A percentile compares a stretch with the other conserved stretches of the same genome.
These are phyloP conservation scores for Halocafeteria seosinensis DNA, from an alignment of 108 stramenopile species.

Conservation along the genomic window DNA sequence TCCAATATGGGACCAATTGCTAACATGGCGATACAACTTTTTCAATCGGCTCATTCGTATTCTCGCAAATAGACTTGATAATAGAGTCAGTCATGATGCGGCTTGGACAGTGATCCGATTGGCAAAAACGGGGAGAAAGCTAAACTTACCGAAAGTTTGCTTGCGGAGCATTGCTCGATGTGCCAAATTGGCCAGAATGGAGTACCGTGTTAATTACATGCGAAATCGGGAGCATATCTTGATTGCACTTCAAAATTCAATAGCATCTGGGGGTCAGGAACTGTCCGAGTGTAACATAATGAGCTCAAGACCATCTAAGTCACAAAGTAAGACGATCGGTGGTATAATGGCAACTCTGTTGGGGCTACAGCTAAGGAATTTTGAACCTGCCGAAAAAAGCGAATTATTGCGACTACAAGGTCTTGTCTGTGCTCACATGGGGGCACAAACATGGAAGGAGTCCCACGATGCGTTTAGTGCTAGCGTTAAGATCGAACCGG, in stretches of 20 bases:
- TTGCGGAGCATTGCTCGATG: conserved; percentile 13
- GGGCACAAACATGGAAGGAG: background rate
- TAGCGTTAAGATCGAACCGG: conserved; percentile 20
- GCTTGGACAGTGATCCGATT: conserved; percentile 33
- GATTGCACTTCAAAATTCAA: conserved; percentile 11
- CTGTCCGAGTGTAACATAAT: too few species aligned
- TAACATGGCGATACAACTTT: conserved; percentile 22
- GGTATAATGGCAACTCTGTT: too few species aligned
- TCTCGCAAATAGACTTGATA: background rate
- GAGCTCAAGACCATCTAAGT: too few species aligned
- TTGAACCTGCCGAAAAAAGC: conserved; percentile 22
- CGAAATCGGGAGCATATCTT: conserved; percentile 33
- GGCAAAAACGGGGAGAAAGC: conserved; percentile 25
- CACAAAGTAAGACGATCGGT: too few species aligned
- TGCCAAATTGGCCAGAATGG: conserved; percentile 17
- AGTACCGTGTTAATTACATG: conserved; percentile 22
- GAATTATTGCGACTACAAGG: conserved; percentile 29
- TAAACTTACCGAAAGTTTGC: conserved; percentile 18
- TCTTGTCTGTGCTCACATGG: background rate
- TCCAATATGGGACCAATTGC: conserved; percentile 25
- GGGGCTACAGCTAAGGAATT: too few species aligned
- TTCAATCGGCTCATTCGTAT: background rate
- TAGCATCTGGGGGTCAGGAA: too few species aligned
- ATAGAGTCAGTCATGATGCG: conserved; percentile 15
- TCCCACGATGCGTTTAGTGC: conserved; percentile 22